These are phyloP conservation scores for Pleurotus tuber-regium DNA, from an alignment of 768 basidiomycete species.

Conservation along the genomic window DNA sequence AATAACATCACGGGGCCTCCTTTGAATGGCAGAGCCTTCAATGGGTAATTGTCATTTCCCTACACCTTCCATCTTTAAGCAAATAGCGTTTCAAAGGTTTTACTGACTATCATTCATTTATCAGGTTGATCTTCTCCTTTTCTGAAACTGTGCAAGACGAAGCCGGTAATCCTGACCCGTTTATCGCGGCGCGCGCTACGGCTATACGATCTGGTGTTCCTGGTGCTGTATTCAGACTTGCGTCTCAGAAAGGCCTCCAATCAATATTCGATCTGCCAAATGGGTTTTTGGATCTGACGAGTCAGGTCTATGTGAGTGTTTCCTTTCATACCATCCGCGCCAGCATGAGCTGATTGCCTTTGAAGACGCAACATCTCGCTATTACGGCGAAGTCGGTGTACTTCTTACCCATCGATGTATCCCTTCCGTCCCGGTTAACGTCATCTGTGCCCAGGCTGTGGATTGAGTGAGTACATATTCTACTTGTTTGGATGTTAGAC, in stretches of 20 bases:
- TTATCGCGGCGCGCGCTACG: constrained; percentile 48
- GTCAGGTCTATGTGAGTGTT: constrained; percentile 46
- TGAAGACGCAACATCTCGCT: constrained; percentile 54
- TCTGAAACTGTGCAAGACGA: constrained; percentile 21
- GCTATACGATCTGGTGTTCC: constrained; percentile 54
- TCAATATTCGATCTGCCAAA: constrained; percentile 45
- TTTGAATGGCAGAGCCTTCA: constrained; percentile 48
- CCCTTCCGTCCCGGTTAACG: constrained; percentile 36
- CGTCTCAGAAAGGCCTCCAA: constrained; percentile 40
- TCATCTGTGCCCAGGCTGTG: constrained; percentile 47
- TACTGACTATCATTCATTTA: constrained; percentile 2
- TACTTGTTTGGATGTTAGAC: neutral
- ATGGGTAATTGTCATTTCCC: constrained; percentile 44
- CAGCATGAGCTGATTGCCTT: neutral
- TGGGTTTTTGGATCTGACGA: constrained; percentile 54
- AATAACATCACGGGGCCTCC: constrained; percentile 54
- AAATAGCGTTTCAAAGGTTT: too few relatives aligned
- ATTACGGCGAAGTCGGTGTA: constrained; percentile 57
- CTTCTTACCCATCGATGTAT: constrained; percentile 41
- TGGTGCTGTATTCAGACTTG: constrained; percentile 56
- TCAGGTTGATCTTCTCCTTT: constrained; percentile 40
- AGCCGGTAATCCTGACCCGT: constrained; percentile 33
- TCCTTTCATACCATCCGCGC: neutral
- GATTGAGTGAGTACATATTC: constrained; percentile 51
- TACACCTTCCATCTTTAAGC: neutral